Percentiles rank a stretch among this genome's conserved stretches.
These are phyloP conservation scores for Torulaspora maleeae DNA, from an alignment of 805 yeast species.

Conservation along the genomic window DNA sequence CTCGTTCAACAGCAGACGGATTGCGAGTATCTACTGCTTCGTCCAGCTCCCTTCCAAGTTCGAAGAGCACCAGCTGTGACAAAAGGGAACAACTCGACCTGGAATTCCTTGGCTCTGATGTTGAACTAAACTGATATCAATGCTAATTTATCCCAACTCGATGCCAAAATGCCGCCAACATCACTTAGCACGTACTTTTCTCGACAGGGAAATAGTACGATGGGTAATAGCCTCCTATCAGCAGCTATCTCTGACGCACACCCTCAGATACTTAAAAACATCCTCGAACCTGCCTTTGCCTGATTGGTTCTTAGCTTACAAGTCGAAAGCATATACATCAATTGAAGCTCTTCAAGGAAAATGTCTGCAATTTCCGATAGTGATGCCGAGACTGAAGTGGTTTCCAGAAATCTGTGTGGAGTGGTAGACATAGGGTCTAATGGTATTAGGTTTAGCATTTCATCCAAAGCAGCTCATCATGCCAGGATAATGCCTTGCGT, in stretches of 20 bases:
- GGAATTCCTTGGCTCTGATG: constrained; percentile 23
- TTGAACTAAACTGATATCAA: constrained; percentile 10
- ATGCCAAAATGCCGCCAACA: not conserved
- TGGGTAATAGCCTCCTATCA: not conserved
- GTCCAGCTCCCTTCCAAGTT: not conserved
- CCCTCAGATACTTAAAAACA: too few species aligned
- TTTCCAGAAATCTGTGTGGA: constrained; percentile 54
- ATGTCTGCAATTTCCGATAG: constrained; percentile 32
- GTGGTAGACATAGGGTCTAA: constrained; percentile 76
- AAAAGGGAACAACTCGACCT: constrained; percentile 8
- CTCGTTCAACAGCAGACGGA: too few species aligned
- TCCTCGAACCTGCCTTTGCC: too few species aligned
- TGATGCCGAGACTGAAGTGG: constrained; percentile 48
- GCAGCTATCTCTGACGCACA: not conserved
- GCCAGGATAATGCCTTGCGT: constrained; percentile 76
- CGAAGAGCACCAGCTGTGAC: not conserved
- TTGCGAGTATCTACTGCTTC: not conserved
- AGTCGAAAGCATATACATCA: not conserved
- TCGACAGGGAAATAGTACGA: not conserved
- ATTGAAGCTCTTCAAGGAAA: not conserved
- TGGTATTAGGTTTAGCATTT: constrained; percentile 67
- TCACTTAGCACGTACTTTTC: not conserved
- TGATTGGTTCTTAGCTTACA: too few species aligned
- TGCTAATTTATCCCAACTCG: constrained; percentile 3
- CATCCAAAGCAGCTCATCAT: constrained; percentile 62